Conservation (phyloP, 2,329 filamentous ascomycete genomes). For the Ceratocystiopsis minuta region DNA sequence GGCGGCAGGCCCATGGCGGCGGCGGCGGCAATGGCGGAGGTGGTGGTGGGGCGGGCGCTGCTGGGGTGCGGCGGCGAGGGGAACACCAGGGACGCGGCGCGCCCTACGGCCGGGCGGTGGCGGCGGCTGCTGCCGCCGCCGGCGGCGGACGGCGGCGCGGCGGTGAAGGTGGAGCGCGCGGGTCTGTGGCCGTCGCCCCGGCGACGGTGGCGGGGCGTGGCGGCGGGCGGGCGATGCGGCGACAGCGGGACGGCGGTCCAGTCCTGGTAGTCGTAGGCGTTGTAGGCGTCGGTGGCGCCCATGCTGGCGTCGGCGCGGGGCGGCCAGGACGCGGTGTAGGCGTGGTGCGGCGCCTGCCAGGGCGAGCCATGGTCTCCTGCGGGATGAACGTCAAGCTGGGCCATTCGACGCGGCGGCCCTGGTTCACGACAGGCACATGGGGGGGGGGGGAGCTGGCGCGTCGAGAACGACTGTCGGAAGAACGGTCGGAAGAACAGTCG, state of each 20-base stretch:
- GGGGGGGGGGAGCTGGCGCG: not conserved
- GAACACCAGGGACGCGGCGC: conserved; percentile 8
- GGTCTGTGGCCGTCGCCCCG: conserved; percentile 13
- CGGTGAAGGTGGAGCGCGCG: conserved; percentile 9
- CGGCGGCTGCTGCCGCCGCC: not conserved
- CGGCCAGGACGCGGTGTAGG: conserved; percentile 6
- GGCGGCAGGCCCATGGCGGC: no score
- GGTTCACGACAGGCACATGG: no score
- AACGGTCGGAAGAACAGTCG: no score
- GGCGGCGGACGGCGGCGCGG: conserved; percentile 3
- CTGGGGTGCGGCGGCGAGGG: conserved; percentile 11
- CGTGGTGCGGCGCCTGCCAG: no score
- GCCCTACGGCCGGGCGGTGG: conserved; percentile 8
- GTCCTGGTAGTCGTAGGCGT: conserved; percentile 10
- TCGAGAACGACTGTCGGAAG: no score
- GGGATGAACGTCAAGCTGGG: conserved; percentile 11
- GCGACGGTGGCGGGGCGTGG: conserved; percentile 13
- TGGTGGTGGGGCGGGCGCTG: conserved; percentile 14
- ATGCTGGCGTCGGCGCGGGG: not conserved
- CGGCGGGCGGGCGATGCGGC: conserved; percentile 5
- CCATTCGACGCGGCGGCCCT: conserved; percentile 16
- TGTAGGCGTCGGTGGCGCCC: no score
- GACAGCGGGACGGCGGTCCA: conserved; percentile 13
- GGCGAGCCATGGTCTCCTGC: conserved; percentile 9
- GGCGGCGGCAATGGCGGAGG: no score